phyloP scores from a whole-genome alignment of 345 rosid genomes.

The Brassica napus region DNA sequence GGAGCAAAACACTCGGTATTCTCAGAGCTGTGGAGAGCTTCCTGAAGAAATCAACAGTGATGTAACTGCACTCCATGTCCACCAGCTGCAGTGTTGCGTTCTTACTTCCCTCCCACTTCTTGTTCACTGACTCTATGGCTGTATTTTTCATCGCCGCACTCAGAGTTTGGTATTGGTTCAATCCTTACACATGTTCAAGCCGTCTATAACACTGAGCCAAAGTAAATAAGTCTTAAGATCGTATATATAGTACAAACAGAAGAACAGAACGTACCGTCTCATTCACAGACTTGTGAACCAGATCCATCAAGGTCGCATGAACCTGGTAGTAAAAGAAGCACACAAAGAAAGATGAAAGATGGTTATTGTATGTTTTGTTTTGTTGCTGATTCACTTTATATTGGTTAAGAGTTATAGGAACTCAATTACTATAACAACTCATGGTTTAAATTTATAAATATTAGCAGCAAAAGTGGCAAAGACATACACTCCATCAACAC shows the following conservation, averaged over 20 bases:
- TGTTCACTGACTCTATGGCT: conserved; percentile 82
- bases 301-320: conserved; percentile 85
- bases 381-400: conserved; percentile 14
- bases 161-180: conserved; percentile 86
- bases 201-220: conserved; percentile 6
- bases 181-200: conserved; percentile 59
- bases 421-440: conserved; percentile 5
- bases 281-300: conserved; percentile 87
- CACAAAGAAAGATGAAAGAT: neutral
- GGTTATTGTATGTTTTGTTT: conserved; percentile 1
- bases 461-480: conserved; percentile 12
- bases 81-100: conserved; percentile 90
- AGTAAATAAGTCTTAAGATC: conserved; percentile 36
- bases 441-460: conserved; percentile 10
- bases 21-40: conserved; percentile 60
- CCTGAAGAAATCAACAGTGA: conserved; percentile 94
- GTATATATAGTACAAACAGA: neutral
- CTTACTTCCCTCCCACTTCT: conserved; percentile 84
- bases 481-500: conserved; percentile 89
- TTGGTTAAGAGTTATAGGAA: conserved; percentile 1
- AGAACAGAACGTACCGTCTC: conserved; percentile 70
- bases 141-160: conserved; percentile 89
- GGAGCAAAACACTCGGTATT: neutral
- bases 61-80: conserved; percentile 91
- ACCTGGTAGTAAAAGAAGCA: conserved; percentile 46